phyloP scores from a whole-genome alignment of 2,329 filamentous ascomycete species.

The Huntiella moniliformis region DNA sequence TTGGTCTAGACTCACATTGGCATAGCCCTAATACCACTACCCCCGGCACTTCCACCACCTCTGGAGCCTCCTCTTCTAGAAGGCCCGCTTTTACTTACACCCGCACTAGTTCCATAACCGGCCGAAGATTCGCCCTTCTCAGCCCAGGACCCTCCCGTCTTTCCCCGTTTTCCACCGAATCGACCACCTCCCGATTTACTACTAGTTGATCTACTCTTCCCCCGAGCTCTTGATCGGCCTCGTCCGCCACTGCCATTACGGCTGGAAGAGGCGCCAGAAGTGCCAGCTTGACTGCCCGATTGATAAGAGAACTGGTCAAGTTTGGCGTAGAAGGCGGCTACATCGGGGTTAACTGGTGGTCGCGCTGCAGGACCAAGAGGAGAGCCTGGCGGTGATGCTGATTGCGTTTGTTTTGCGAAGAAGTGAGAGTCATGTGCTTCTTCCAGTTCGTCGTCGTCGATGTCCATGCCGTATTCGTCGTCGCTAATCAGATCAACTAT shows the following conservation, averaged over 20 bases:
- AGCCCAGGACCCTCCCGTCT: neutral
- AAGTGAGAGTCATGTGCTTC: conserved; percentile 28
- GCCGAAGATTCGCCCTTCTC: neutral
- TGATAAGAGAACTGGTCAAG: conserved; percentile 1
- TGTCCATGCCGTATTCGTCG: conserved; percentile 13
- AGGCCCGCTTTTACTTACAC: neutral
- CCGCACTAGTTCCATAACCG: neutral
- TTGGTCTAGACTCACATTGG: conserved; percentile 4
- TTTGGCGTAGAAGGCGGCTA: conserved; percentile 4
- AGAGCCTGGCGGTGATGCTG: conserved; percentile 13
- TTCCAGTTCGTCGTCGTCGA: conserved; percentile 16
- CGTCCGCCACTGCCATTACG: neutral
- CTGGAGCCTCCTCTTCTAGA: conserved; percentile 12
- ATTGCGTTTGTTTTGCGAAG: conserved; percentile 19
- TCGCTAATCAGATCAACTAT: conserved; percentile 38
- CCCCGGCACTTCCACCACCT: conserved; percentile 1
- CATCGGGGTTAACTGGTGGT: neutral
- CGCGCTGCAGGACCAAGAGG: conserved; percentile 6
- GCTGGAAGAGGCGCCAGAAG: neutral
- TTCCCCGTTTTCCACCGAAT: neutral
- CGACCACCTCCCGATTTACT: neutral
- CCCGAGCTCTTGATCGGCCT: neutral
- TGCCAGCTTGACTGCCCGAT: neutral
- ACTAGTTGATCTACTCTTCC: neutral
- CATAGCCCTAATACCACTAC: conserved; percentile 9